These are phyloP conservation scores for Gymnopilus junonius DNA, from an alignment of 768 basidiomycete species.

Conservation along the genomic window DNA sequence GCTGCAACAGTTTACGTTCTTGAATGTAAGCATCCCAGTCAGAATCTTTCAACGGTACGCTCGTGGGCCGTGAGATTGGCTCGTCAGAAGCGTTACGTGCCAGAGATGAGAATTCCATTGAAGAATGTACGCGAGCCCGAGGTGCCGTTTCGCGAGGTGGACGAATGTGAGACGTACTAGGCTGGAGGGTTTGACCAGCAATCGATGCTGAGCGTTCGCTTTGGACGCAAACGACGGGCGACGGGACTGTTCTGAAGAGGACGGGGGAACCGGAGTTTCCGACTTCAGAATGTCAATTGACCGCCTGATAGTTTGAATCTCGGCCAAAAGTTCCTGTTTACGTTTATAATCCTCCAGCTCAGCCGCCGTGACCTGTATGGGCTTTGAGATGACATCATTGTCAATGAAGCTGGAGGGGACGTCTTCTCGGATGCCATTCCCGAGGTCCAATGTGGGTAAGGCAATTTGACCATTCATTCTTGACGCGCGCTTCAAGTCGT, in stretches of 20 bases:
- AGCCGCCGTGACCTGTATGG: constrained; percentile 20
- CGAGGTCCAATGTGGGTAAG: constrained; percentile 77
- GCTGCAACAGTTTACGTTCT: constrained; percentile 84
- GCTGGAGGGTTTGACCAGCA: constrained; percentile 49
- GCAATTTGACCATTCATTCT: constrained; percentile 49
- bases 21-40: constrained; percentile 89
- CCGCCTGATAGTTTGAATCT: constrained; percentile 79
- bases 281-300: constrained; percentile 79
- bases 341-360: constrained; percentile 60
- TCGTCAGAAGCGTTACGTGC: constrained; percentile 50
- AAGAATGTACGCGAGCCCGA: constrained; percentile 67
- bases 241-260: constrained; percentile 58
- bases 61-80: constrained; percentile 70
- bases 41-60: constrained; percentile 72
- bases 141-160: constrained; percentile 74
- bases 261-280: constrained; percentile 71
- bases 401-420: constrained; percentile 75
- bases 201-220: constrained; percentile 71
- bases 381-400: constrained; percentile 31
- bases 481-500: constrained; percentile 59
- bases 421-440: constrained; percentile 72
- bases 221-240: constrained; percentile 68
- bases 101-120: constrained; percentile 63
- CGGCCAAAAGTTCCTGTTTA: constrained; percentile 73
- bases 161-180: constrained; percentile 56